These are phyloP conservation scores for Grosmannia penicillata DNA, from an alignment of 2,329 filamentous ascomycete species.

Conservation along the genomic window DNA sequence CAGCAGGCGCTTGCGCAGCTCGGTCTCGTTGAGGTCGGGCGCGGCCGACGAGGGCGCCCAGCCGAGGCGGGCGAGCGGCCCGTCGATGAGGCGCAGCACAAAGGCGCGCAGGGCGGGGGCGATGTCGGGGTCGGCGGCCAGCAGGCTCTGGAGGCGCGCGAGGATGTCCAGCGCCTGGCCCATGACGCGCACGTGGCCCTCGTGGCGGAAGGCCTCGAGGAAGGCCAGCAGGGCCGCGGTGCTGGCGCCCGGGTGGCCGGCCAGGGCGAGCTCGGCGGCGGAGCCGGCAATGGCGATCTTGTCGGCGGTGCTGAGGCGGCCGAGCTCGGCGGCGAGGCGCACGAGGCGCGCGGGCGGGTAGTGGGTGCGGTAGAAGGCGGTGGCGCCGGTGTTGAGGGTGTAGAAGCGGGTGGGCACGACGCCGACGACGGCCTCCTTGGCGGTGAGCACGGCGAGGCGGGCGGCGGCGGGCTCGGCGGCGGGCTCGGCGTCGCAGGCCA, in stretches of 20 bases:
- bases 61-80: conserved; percentile 64
- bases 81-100: conserved; percentile 58
- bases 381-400: conserved; percentile 82
- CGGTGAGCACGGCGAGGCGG: no score
- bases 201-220: conserved; percentile 66
- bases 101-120: conserved; percentile 64
- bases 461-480: conserved; percentile 49
- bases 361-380: conserved; percentile 83
- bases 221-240: conserved; percentile 74
- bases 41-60: no score
- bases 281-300: conserved; percentile 89
- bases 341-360: conserved; percentile 74
- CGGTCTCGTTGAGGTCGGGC: conserved; percentile 69
- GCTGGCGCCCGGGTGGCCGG: conserved; percentile 69
- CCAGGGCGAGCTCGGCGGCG: conserved; percentile 74
- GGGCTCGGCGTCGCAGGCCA: conserved; percentile 35
- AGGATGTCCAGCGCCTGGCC: conserved; percentile 69
- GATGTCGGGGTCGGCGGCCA: conserved; percentile 59
- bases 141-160: conserved; percentile 66
- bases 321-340: conserved; percentile 63
- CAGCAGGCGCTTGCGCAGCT: conserved; percentile 73
- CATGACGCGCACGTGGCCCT: conserved; percentile 82
- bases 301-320: conserved; percentile 67
- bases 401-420: conserved; percentile 72
- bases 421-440: conserved; percentile 62